Evolutionary conservation across 306 rosid species (phyloP).

Genomic region (Quercus parvula): DNA sequence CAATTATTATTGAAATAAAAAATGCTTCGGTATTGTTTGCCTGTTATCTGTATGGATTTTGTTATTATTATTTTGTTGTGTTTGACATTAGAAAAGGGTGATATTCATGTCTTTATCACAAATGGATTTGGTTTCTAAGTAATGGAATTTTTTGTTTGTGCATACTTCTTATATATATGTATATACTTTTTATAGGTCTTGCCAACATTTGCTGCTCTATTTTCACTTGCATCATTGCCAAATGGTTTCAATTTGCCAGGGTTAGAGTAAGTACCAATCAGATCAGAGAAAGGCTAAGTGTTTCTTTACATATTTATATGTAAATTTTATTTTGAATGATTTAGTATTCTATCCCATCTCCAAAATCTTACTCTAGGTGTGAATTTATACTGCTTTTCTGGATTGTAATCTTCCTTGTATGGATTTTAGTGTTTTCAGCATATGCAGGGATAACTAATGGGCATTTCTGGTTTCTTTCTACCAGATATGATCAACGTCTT

Average conservation of each 20-base stretch:
- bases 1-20: neutral
- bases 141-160: neutral
- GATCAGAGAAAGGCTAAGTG: slow-evolving; percentile 7
- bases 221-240: slow-evolving; percentile 32
- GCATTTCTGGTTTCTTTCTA: slow-evolving; percentile 16
- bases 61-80: neutral
- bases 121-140: neutral
- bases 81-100: neutral
- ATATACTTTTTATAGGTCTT: slow-evolving; percentile 49
- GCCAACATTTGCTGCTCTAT: slow-evolving; percentile 79
- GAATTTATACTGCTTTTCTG: slow-evolving; percentile 3
- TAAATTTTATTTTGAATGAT: slow-evolving; percentile 3
- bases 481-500: slow-evolving; percentile 83
- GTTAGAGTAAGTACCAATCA: slow-evolving; percentile 62
- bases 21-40: neutral
- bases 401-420: neutral
- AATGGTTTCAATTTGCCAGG: slow-evolving; percentile 51
- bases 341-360: neutral
- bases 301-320: slow-evolving; percentile 2
- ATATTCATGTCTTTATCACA: neutral
- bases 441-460: neutral
- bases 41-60: neutral
- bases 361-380: neutral
- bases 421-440: slow-evolving; percentile 1
- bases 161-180: neutral